Evolutionary conservation across 1,284 basidiomycete species (phyloP).

Genomic region (Bjerkandera adusta): DNA sequence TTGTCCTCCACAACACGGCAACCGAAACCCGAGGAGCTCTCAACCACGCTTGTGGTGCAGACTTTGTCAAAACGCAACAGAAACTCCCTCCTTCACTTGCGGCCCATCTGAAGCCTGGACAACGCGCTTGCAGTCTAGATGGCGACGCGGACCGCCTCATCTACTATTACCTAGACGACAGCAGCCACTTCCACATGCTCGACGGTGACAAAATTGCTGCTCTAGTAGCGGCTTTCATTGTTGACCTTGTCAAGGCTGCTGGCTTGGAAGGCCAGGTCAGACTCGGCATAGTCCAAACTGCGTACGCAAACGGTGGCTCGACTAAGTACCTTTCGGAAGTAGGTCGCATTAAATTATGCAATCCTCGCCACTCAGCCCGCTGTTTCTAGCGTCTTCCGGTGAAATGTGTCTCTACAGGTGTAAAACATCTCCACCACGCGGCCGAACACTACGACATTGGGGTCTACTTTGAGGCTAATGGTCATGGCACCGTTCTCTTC

Average conservation of each 20-base stretch:
- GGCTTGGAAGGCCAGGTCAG: constrained; percentile 73
- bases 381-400: constrained; percentile 79
- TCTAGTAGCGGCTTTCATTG: constrained; percentile 90
- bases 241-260: constrained; percentile 84
- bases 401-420: constrained; percentile 94
- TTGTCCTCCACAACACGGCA: constrained; percentile 69
- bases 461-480: constrained; percentile 99
- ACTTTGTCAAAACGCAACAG: constrained; percentile 96
- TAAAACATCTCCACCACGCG: constrained; percentile 98
- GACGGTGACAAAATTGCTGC: constrained; percentile 99
- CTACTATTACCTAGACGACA: constrained; percentile 87
- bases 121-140: constrained; percentile 91
- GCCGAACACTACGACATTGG: constrained; percentile 94
- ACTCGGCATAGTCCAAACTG: constrained; percentile 96
- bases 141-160: constrained; percentile 98
- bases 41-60: constrained; percentile 91
- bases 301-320: constrained; percentile 97
- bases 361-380: too few relatives aligned
- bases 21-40: constrained; percentile 71
- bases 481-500: constrained; percentile 97
- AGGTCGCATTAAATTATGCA: constrained; percentile 27
- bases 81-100: constrained; percentile 74
- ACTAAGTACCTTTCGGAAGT: constrained; percentile 90
- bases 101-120: constrained; percentile 59
- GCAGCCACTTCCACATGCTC: constrained; percentile 83